These are phyloP conservation scores for Talaromyces sp. DNA, from an alignment of 2,329 filamentous ascomycete genomes.

Conservation along the genomic window DNA sequence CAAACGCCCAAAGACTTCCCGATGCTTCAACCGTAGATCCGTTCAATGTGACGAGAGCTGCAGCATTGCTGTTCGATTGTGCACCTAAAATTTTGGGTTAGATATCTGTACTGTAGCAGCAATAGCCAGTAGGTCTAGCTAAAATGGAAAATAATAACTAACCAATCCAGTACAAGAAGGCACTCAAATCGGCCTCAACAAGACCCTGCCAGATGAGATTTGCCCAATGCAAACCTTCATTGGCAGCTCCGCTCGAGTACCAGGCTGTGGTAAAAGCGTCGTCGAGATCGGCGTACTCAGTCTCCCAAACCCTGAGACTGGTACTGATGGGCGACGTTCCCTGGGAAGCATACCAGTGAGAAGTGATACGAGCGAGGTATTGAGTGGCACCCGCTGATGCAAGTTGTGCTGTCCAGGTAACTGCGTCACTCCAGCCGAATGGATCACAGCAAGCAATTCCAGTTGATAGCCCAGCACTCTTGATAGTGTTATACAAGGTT, in stretches of 20 bases:
- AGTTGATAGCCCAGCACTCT: not conserved
- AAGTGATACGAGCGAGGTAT: constrained; percentile 10
- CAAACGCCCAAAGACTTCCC: not conserved
- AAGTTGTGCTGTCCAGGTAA: constrained; percentile 6
- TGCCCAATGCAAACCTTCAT: constrained; percentile 13
- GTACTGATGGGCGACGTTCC: constrained; percentile 5
- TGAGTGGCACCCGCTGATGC: not conserved
- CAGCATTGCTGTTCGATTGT: not conserved
- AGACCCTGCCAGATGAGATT: not conserved
- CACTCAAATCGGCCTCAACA: constrained; percentile 4
- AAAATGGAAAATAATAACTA: not conserved
- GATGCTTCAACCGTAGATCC: not conserved
- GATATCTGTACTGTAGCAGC: not conserved
- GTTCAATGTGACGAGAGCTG: not conserved
- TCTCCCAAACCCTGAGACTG: constrained; percentile 1
- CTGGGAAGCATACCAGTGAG: constrained; percentile 10
- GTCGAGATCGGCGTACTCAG: constrained; percentile 6
- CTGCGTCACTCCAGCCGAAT: constrained; percentile 2
- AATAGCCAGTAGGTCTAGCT: not conserved
- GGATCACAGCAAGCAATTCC: constrained; percentile 11
- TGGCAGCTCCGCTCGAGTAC: constrained; percentile 2
- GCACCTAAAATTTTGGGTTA: not conserved
- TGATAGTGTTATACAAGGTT: not conserved
- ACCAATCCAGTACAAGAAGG: constrained; percentile 12
- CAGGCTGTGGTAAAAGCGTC: constrained; percentile 1